These are phyloP conservation scores for Acanthamoeba polyphaga DNA, from an alignment of 208 protist genomes.

Conservation along the genomic window DNA sequence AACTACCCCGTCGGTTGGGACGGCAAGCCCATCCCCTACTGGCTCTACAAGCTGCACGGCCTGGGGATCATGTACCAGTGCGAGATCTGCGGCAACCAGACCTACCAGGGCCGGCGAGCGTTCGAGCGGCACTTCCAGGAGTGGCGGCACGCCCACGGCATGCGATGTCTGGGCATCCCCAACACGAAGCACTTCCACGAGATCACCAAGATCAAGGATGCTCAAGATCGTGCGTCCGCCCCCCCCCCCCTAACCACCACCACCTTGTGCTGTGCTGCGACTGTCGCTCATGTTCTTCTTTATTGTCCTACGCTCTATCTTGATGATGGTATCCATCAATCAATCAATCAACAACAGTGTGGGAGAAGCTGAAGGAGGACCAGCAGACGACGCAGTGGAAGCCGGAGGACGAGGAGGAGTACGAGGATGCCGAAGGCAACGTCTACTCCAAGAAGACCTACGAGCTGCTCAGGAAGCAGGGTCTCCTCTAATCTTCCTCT, in stretches of 20 bases:
- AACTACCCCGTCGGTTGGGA: slow-evolving; percentile 94
- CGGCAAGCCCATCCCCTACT: slow-evolving; percentile 96
- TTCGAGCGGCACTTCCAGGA: slow-evolving; percentile 95
- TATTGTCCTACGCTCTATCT: slow-evolving; percentile 57
- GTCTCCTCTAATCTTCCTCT: slow-evolving; percentile 85
- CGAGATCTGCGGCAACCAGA: slow-evolving; percentile 94
- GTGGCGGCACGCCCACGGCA: slow-evolving; percentile 92
- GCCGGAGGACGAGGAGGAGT: slow-evolving; percentile 92
- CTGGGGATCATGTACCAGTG: slow-evolving; percentile 94
- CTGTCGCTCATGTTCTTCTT: neutral
- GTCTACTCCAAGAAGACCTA: slow-evolving; percentile 93
- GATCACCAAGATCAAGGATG: slow-evolving; percentile 94
- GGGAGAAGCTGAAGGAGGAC: slow-evolving; percentile 83
- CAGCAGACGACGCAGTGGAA: slow-evolving; percentile 82
- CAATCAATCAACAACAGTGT: slow-evolving; percentile 73
- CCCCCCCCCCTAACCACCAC: neutral
- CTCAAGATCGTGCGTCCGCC: slow-evolving; percentile 83
- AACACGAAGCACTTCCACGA: slow-evolving; percentile 94
- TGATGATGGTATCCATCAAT: neutral
- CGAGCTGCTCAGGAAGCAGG: slow-evolving; percentile 91
- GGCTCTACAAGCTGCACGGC: slow-evolving; percentile 95
- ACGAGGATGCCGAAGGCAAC: slow-evolving; percentile 93
- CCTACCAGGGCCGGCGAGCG: slow-evolving; percentile 91
- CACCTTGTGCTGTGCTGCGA: neutral
- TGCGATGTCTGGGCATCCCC: slow-evolving; percentile 93